Conservation (phyloP, 495 filamentous ascomycete species). For the Extremus antarcticus region DNA sequence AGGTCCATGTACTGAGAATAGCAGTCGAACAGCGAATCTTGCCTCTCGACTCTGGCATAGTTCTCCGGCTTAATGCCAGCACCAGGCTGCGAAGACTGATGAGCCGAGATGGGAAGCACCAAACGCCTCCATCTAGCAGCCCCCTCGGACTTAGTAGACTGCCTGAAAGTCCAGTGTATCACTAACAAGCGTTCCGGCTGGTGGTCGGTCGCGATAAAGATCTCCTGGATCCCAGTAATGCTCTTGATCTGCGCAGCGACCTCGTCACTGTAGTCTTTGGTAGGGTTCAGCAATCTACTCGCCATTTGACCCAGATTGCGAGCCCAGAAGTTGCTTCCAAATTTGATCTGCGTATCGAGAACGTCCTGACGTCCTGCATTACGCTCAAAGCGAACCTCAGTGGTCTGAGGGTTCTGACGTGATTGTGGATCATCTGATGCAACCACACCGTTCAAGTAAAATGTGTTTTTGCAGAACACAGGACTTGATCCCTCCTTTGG, state of each 20-base stretch:
- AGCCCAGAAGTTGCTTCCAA: constrained; percentile 31
- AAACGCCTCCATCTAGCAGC: not conserved
- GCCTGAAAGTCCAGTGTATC: constrained; percentile 17
- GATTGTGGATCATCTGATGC: not conserved
- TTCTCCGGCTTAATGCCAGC: not conserved
- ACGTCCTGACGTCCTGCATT: constrained; percentile 1
- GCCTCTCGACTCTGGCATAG: not conserved
- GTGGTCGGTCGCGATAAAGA: constrained; percentile 4
- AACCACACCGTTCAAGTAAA: constrained; percentile 20
- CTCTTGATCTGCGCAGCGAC: not conserved
- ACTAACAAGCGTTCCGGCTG: constrained; percentile 10
- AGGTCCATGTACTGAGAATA: constrained; percentile 2
- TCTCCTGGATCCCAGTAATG: constrained; percentile 12
- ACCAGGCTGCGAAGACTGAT: not conserved
- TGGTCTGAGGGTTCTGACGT: constrained; percentile 11
- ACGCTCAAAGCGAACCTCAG: constrained; percentile 5
- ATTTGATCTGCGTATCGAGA: constrained; percentile 14
- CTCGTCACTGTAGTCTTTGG: constrained; percentile 2
- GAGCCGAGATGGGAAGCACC: not conserved
- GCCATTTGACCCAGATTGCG: constrained; percentile 17
- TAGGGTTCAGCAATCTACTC: not conserved
- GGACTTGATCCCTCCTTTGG: constrained; percentile 6
- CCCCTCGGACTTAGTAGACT: constrained; percentile 15
- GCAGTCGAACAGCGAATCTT: constrained; percentile 9
- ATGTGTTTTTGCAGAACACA: constrained; percentile 21